Evolutionary conservation across 2,329 filamentous ascomycete species (phyloP).

Genomic region (Fusarium begoniae): DNA sequence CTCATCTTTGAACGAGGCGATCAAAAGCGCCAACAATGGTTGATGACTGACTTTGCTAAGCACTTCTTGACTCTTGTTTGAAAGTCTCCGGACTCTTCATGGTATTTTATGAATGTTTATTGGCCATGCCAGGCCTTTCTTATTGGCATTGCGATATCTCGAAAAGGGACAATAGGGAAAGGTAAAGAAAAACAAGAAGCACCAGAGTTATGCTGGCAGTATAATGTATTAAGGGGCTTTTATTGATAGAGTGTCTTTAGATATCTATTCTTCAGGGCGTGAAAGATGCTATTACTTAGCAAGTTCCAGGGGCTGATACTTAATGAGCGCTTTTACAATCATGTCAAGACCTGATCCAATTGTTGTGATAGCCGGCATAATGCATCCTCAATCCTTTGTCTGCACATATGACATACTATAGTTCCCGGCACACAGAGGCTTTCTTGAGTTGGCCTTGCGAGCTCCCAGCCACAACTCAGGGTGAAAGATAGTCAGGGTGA

Average conservation of each 20-base stretch:
- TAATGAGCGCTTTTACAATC: neutral
- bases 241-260: neutral
- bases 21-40: neutral
- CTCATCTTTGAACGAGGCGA: neutral
- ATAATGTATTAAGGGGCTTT: rapidly evolving
- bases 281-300: neutral
- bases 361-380: neutral
- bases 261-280: neutral
- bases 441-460: neutral
- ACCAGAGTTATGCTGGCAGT: too few relatives aligned
- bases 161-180: neutral
- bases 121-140: neutral
- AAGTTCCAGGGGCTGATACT: neutral
- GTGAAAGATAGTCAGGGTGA: neutral
- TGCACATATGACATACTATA: neutral
- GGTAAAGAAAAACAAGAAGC: too few relatives aligned
- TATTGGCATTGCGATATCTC: neutral
- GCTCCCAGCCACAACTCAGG: neutral
- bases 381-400: neutral
- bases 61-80: neutral
- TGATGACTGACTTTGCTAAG: neutral
- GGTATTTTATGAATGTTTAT: neutral
- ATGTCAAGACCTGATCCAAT: rapidly evolving
- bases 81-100: neutral
- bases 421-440: too few relatives aligned